Evolutionary conservation across 2,329 filamentous ascomycete genomes (phyloP).

Genomic region (Arthrobotrys sphaeroides): DNA sequence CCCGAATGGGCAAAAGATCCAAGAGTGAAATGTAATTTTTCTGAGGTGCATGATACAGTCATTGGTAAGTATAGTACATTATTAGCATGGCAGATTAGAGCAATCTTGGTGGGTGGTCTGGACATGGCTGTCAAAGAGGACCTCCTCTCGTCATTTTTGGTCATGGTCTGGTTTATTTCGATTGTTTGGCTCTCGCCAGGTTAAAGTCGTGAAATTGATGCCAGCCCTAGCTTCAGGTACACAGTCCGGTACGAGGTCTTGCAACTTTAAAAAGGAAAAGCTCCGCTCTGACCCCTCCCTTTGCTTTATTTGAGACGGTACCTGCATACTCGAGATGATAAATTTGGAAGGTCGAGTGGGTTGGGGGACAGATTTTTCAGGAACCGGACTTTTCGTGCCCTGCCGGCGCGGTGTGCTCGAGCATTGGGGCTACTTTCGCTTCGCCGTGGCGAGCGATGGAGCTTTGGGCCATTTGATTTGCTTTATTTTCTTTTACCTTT

Average conservation of each 20-base stretch:
- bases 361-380: conserved; percentile 21
- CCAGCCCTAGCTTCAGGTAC: conserved; percentile 28
- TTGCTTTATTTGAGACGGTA: conserved; percentile 47
- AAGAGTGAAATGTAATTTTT: not conserved
- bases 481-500: too few relatives aligned
- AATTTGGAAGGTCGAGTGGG: conserved; percentile 42
- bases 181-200: conserved; percentile 29
- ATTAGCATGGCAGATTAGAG: conserved; percentile 46
- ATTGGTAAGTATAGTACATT: not conserved
- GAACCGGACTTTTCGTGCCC: conserved; percentile 40
- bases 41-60: conserved; percentile 37
- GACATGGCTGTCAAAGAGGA: not conserved
- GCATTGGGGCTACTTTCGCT: conserved; percentile 20
- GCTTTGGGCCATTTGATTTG: conserved; percentile 9
- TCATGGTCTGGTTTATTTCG: not conserved
- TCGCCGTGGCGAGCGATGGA: conserved; percentile 12
- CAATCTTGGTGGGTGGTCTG: conserved; percentile 29
- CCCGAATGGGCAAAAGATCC: conserved; percentile 24
- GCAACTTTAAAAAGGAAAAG: conserved; percentile 14
- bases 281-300: conserved; percentile 40
- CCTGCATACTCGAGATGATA: conserved; percentile 50
- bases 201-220: conserved; percentile 47
- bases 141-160: not conserved
- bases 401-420: conserved; percentile 4
- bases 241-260: conserved; percentile 3